Evolutionary conservation across 139 green algal genomes (phyloP), one percentile per base, ranked within the genome.

Genomic region (Penium margaritaceum): DNA sequence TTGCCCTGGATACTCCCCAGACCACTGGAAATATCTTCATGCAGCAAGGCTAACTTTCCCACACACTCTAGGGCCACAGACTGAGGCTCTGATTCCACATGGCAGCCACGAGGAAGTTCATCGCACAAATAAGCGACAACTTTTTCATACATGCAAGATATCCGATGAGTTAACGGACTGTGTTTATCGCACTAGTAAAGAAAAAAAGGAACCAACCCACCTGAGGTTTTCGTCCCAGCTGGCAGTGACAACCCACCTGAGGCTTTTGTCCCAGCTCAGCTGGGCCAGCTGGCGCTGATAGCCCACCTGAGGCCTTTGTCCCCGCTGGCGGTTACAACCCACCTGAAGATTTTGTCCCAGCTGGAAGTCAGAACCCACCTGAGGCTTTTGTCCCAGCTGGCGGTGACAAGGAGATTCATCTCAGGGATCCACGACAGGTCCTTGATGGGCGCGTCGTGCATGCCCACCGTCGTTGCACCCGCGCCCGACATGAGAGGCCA

Each of bases 401-500:
- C 90, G 0, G 90, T 95, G 37, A 90, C 83, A 0, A 95, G 80
- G 72, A 90, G 75, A 63, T 90, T 94, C 74, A 92, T 89, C 62
- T 93, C 82, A 3, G 74, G 76, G 1, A 95, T 81, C 67, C 83
- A 93, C 44, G 83, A 83, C 57, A 86, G 79, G 43, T 90, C 79
- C 29, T 81, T 81, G 24, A 98, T 85, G 1, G 93, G 90, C 1
- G 81, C 89, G 63, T 94, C 90, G 76, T 98, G 93, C 75, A 86
- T 67, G 29, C 86, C 94, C 12, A 98, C 89, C n/a, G 57, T 67
- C 53, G 86, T 78, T 65, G 90, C 76, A 17, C 66, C 67, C 70
- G 91, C 86, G 71, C 95, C 93, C 37, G 88, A 92, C 17, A 81
- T 83, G 29, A 98, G 82, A 71, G 91, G 88, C 94, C 94, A 98